Conservation (phyloP, 129 eudicot genomes). For the Pulicaria dysenterica region DNA sequence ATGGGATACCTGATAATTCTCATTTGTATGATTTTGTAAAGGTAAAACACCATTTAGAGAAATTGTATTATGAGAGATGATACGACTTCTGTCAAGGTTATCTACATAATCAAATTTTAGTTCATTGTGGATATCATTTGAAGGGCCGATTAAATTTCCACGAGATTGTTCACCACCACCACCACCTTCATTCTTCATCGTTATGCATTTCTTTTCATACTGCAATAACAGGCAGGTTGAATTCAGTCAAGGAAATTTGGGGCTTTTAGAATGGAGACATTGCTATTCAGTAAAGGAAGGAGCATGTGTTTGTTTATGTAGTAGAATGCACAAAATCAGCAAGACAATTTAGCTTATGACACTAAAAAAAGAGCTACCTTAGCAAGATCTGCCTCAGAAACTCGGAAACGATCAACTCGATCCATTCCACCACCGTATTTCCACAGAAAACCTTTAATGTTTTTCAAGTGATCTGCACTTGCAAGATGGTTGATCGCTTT, state of each 20-base stretch:
- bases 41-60: conserved; percentile 75
- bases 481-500: conserved; percentile 79
- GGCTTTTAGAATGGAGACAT: background rate
- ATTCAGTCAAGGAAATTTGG: background rate
- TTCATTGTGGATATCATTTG: conserved; percentile 91
- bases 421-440: conserved; percentile 85
- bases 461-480: conserved; percentile 69
- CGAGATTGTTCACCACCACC: conserved; percentile 44
- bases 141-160: conserved; percentile 48
- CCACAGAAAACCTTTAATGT: conserved; percentile 79
- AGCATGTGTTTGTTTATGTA: background rate
- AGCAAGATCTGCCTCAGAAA: conserved; percentile 59
- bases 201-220: conserved; percentile 83
- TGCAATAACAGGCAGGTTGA: conserved; percentile 39
- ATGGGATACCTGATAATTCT: conserved; percentile 66
- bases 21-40: conserved; percentile 92
- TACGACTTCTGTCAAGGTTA: conserved; percentile 57
- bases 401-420: conserved; percentile 52
- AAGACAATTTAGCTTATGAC: background rate
- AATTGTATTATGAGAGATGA: conserved; percentile 41
- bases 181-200: conserved; percentile 54
- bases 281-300: background rate
- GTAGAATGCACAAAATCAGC: background rate
- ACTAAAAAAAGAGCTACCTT: conserved; percentile 51
- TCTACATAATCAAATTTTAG: conserved; percentile 56